Evolutionary conservation across 1,284 basidiomycete species (phyloP), one percentile per base, ranked within the genome.

Genomic region (Coriolopsis trogii): DNA sequence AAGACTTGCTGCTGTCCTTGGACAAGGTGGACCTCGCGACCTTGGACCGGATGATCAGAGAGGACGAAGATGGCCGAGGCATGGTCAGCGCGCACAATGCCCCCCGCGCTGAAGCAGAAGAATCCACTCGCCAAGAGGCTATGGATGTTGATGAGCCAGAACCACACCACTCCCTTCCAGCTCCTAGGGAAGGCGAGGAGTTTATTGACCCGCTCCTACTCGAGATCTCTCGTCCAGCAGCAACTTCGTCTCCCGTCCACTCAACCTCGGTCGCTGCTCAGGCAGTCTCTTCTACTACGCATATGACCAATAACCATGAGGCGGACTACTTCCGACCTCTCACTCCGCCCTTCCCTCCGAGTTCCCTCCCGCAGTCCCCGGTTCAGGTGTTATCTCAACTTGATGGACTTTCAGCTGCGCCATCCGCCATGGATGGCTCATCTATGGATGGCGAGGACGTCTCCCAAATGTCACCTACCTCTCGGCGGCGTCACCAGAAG

Each of bases 401-500:
- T 9, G 21, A 26, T 6, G 8, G 39, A 9, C 33, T 37, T 4
- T 16, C 28, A 18, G 28, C 30, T 5, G 41, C 48, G 1, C 33
- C 41, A 6, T 25, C 49, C 15, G n/a, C 48, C 10, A 45, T 38
- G 23, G n/a, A 37, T 13, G 40, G 39, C 3, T 40, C 34, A 6
- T 31, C 51, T 3, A 10, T 40, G 6, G 46, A 33, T 25, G 36
- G 36, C 16, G 53, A 47, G 31, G 51, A 54, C 33, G 15, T 52
- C 1, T 51, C 49, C 3, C 48, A 48, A 10, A 56, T 64, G 49
- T 60, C 78, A n/a, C 83, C 85, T 4, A 64, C 61, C 2, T 76
- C 80, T 4, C 82, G 82, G 15, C 77, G 82, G 36, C 82, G 80
- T 29, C 59, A 81, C 28, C 70, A 71, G 54, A 89, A 89, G 54